phyloP scores from a whole-genome alignment of 345 rosid species.

The Rhodomyrtus tomentosa region DNA sequence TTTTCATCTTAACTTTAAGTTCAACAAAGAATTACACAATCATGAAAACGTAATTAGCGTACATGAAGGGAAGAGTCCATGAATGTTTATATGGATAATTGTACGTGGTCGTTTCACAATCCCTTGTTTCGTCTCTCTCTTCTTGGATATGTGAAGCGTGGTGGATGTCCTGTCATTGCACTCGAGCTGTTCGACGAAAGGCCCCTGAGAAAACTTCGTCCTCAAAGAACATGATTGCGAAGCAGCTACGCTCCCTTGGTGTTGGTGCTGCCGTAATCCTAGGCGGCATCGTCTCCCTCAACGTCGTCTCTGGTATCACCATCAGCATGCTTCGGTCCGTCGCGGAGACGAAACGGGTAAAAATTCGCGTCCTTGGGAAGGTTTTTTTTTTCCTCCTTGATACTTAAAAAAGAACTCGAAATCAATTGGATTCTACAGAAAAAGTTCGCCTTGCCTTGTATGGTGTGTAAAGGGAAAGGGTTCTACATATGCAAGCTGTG shows the following conservation, averaged over 20 bases:
- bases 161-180: neutral
- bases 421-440: slow-evolving; percentile 13
- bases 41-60: neutral
- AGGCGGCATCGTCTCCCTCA: slow-evolving; percentile 5
- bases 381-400: neutral
- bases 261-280: slow-evolving; percentile 5
- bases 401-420: neutral
- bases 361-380: neutral
- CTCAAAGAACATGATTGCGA: neutral
- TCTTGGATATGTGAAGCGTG: neutral
- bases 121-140: neutral
- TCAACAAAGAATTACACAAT: neutral
- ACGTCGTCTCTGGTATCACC: slow-evolving; percentile 3
- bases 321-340: neutral
- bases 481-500: slow-evolving; percentile 78
- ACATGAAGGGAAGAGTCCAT: neutral
- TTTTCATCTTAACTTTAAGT: too few relatives aligned
- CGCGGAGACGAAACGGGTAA: slow-evolving; percentile 9
- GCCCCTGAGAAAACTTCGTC: neutral
- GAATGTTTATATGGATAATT: too few relatives aligned
- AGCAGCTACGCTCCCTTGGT: neutral
- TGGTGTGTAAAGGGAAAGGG: slow-evolving; percentile 65
- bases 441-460: slow-evolving; percentile 39
- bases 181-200: neutral
- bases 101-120: too few relatives aligned